phyloP scores from a whole-genome alignment of 768 basidiomycete genomes.

The Hirschioporus abietinus region DNA sequence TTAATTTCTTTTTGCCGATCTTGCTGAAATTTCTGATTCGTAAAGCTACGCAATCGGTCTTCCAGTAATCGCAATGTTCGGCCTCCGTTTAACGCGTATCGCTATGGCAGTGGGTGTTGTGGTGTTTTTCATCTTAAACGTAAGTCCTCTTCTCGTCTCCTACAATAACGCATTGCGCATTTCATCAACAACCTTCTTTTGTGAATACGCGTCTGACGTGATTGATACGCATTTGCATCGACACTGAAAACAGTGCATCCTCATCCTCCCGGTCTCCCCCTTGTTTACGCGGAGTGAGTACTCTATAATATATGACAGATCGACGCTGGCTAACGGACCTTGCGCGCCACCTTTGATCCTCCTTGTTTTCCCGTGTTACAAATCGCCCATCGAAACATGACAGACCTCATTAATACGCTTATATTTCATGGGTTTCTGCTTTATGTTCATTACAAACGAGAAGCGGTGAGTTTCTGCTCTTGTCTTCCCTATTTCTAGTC shows the following conservation, averaged over 20 bases:
- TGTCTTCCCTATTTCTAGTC: neutral
- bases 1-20: neutral
- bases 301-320: neutral
- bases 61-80: constrained; percentile 7
- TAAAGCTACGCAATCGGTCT: neutral
- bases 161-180: neutral
- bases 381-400: neutral
- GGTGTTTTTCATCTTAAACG: neutral
- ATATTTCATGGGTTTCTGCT: constrained; percentile 80
- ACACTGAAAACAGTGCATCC: neutral
- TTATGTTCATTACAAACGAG: constrained; percentile 68
- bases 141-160: neutral
- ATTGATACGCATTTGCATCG: neutral
- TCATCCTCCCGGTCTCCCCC: neutral
- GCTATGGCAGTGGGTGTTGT: neutral
- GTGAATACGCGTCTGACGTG: neutral
- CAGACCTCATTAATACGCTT: constrained; percentile 64
- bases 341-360: constrained; percentile 7
- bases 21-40: neutral
- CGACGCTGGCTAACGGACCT: neutral
- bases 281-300: constrained; percentile 12
- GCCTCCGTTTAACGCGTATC: constrained; percentile 1
- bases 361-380: neutral
- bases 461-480: constrained; percentile 36
- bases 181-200: no score